These are phyloP conservation scores for Dianthus caryophyllus DNA, from an alignment of 148 eudicot species.

Conservation along the genomic window DNA sequence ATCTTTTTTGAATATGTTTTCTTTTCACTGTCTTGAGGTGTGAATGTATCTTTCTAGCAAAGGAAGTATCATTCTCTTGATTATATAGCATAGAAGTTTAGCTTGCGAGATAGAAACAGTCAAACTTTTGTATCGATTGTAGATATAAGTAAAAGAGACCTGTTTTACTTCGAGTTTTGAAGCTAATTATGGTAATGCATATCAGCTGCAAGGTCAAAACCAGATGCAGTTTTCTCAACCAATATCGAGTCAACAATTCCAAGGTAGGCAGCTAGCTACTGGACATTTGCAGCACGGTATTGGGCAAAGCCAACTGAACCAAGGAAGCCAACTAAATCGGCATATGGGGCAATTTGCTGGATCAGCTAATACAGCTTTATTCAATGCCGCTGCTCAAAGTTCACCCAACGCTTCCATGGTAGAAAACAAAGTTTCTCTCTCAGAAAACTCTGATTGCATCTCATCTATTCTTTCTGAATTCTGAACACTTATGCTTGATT, in stretches of 20 bases:
- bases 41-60: not conserved
- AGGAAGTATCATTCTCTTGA: not conserved
- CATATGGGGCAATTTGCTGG: slow-evolving; percentile 86
- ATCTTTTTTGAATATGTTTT: not conserved
- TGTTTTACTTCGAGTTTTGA: not conserved
- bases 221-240: slow-evolving; percentile 88
- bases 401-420: slow-evolving; percentile 88
- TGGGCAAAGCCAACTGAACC: slow-evolving; percentile 80
- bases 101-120: slow-evolving; percentile 1
- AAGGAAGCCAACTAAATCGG: slow-evolving; percentile 93
- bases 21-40: not conserved
- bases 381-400: slow-evolving; percentile 86
- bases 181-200: slow-evolving; percentile 5
- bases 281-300: slow-evolving; percentile 74
- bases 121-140: not conserved
- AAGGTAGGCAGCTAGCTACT: slow-evolving; percentile 73
- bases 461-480: slow-evolving; percentile 4
- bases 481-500: slow-evolving; percentile 12
- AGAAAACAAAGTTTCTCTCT: slow-evolving; percentile 27
- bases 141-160: not conserved
- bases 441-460: slow-evolving; percentile 6
- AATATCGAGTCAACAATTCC: slow-evolving; percentile 74
- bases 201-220: slow-evolving; percentile 72
- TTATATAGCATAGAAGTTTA: not conserved
- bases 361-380: slow-evolving; percentile 87